Conservation (phyloP, 169 alveolate species). For the Eimeria falciformis region DNA sequence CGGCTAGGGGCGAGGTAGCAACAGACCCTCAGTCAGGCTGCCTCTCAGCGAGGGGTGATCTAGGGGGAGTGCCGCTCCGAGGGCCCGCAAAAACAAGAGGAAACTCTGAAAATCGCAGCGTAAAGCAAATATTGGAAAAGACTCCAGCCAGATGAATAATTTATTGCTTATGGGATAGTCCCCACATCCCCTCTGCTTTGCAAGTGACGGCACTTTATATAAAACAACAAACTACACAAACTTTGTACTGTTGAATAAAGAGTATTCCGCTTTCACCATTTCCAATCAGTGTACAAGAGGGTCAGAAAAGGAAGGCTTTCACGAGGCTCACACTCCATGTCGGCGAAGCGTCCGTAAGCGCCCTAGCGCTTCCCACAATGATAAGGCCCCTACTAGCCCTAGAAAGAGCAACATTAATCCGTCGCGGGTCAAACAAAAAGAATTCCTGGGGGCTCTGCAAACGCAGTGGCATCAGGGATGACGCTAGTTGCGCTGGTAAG, state of each 20-base stretch:
- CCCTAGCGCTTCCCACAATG: slow-evolving; percentile 49
- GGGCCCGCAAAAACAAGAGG: slow-evolving; percentile 40
- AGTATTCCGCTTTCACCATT: no score
- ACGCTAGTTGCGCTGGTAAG: no score
- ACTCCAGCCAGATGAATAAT: no score
- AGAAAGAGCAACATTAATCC: slow-evolving; percentile 66
- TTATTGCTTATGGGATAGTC: no score
- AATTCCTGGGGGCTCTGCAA: slow-evolving; percentile 34
- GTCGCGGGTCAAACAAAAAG: slow-evolving; percentile 59
- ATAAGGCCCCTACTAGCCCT: slow-evolving; percentile 71
- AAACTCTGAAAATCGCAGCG: slow-evolving; percentile 31
- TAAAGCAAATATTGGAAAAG: not conserved
- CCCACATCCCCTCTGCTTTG: no score
- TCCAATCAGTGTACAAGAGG: no score
- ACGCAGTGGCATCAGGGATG: not conserved
- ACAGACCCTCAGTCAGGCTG: slow-evolving; percentile 3
- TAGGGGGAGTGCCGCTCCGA: slow-evolving; percentile 64
- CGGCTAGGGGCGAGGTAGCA: slow-evolving; percentile 41
- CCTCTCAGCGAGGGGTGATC: slow-evolving; percentile 63
- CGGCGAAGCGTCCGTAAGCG: slow-evolving; percentile 63
- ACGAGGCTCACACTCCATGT: slow-evolving; percentile 47
- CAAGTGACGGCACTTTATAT: no score
- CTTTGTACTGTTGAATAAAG: no score
- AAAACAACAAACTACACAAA: no score
- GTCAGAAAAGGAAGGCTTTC: no score